phyloP scores from a whole-genome alignment of 208 protist genomes.

The Leishmania tarentolae region DNA sequence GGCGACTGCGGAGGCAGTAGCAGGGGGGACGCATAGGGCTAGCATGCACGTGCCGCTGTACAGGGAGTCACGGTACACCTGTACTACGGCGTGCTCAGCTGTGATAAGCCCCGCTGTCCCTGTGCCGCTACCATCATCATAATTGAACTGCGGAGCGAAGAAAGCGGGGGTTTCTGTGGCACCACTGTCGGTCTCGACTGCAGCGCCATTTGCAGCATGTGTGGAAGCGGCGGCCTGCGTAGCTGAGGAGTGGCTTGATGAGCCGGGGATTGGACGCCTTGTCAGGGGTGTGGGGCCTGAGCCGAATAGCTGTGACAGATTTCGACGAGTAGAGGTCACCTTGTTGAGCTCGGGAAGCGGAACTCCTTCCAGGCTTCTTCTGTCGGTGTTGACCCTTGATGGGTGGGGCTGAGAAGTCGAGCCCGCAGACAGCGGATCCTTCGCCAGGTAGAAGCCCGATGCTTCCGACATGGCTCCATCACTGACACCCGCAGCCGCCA shows the following conservation, averaged over 20 bases:
- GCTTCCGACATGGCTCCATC: neutral
- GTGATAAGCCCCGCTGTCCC: slow-evolving; percentile 29
- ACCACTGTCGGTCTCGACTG: neutral
- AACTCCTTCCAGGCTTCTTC: neutral
- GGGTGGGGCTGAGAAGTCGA: neutral
- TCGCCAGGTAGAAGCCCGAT: neutral
- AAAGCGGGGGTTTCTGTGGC: slow-evolving; percentile 1
- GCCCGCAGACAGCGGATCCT: neutral
- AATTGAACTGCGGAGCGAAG: slow-evolving; percentile 10
- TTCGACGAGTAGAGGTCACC: slow-evolving; percentile 25
- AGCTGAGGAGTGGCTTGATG: neutral
- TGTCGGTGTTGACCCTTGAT: neutral
- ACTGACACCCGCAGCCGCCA: neutral
- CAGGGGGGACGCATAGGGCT: slow-evolving; percentile 53
- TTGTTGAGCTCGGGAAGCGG: slow-evolving; percentile 11
- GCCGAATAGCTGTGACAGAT: slow-evolving; percentile 26
- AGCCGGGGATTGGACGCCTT: too few species aligned
- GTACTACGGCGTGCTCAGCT: slow-evolving; percentile 44
- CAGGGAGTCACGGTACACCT: slow-evolving; percentile 52
- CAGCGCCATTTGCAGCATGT: neutral
- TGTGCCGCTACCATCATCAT: neutral
- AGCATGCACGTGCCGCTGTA: slow-evolving; percentile 49
- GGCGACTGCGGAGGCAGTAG: slow-evolving; percentile 13
- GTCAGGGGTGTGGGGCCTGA: neutral
- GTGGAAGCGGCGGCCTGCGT: neutral